These are phyloP conservation scores for Phragmites australis DNA, from an alignment of 176 grass and related monocot genomes.

Conservation along the genomic window DNA sequence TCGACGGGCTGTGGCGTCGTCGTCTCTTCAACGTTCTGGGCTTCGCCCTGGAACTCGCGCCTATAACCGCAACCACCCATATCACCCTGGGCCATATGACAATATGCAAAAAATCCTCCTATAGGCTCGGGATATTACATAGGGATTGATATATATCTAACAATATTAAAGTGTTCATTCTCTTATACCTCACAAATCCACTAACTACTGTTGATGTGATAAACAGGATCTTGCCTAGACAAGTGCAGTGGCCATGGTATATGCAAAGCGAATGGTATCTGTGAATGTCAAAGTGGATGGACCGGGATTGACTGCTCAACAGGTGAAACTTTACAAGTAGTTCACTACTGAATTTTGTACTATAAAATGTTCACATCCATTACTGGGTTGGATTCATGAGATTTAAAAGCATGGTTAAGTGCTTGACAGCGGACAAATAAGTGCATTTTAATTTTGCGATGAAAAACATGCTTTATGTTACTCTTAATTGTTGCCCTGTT, in stretches of 20 bases:
- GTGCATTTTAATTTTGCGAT: neutral
- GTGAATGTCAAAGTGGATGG: constrained; percentile 80
- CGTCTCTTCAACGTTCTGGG: no score
- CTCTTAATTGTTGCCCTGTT: neutral
- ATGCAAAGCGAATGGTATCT: constrained; percentile 81
- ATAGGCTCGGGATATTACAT: no score
- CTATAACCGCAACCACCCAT: no score
- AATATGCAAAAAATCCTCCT: no score
- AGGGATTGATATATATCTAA: no score
- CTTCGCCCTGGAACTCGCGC: no score
- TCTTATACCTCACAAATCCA: neutral
- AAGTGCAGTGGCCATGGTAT: constrained; percentile 72
- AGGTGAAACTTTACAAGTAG: constrained; percentile 47
- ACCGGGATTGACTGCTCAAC: constrained; percentile 98
- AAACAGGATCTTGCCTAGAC: constrained; percentile 78
- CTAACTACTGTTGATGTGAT: constrained; percentile 38
- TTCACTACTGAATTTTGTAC: constrained; percentile 9
- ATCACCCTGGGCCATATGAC: no score
- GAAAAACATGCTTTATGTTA: neutral
- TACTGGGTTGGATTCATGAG: neutral
- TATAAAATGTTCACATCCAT: neutral
- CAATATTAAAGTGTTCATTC: constrained; percentile 9
- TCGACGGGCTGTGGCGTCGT: no score
- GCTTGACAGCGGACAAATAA: neutral
- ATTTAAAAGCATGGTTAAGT: constrained; percentile 4